Conservation (phyloP, 2,329 filamentous ascomycete species). For the Paraconiothyrium sp. region DNA sequence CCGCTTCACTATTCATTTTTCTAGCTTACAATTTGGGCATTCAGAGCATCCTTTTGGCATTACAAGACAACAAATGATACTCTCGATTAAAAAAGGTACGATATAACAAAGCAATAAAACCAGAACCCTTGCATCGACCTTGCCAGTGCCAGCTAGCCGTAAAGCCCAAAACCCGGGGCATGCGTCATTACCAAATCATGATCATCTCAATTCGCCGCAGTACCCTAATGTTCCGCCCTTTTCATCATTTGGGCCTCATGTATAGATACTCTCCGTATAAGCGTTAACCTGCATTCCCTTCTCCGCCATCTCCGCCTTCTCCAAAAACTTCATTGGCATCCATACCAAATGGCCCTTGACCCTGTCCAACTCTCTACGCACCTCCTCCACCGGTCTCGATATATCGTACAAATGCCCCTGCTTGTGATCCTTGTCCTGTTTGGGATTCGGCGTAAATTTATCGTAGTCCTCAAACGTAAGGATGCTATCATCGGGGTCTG, state of each 20-base stretch:
- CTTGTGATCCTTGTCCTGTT: conserved; percentile 70
- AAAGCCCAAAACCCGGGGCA: background rate
- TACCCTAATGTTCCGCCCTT: background rate
- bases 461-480: conserved; percentile 93
- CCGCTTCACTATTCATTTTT: too few relatives aligned
- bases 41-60: too few relatives aligned
- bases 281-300: conserved; percentile 84
- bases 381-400: conserved; percentile 69
- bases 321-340: conserved; percentile 91
- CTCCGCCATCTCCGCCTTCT: conserved; percentile 89
- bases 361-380: conserved; percentile 77
- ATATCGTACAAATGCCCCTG: conserved; percentile 87
- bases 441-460: conserved; percentile 66
- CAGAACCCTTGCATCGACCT: background rate
- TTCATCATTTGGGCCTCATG: conserved; percentile 41
- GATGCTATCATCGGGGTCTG: conserved; percentile 89
- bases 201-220: background rate
- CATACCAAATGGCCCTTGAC: conserved; percentile 91
- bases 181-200: background rate
- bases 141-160: background rate
- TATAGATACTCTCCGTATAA: conserved; percentile 88
- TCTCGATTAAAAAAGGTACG: too few relatives aligned
- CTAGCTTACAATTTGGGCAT: too few relatives aligned
- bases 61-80: too few relatives aligned
- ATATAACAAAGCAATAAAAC: too few relatives aligned